Evolutionary conservation across 371 early-diverging fungal species (phyloP), one percentile per base, ranked within the genome.

Genomic region (Rhizopus microsporus): DNA sequence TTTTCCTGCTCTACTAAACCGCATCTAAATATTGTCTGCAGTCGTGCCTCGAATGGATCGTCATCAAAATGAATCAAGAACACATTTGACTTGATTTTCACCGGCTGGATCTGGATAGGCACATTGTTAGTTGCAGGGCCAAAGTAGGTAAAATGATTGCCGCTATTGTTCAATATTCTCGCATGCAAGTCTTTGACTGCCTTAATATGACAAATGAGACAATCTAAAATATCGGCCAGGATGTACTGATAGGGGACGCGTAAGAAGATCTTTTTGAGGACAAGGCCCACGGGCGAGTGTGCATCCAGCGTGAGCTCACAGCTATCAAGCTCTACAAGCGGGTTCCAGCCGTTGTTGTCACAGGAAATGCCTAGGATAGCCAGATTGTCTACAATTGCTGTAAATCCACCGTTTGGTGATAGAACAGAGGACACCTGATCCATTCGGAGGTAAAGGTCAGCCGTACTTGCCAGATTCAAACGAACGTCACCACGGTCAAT

Each of bases 1-100:
- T 64, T 68, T 47, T 66, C 57, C 51, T 81, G 83, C 47, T 85
- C 83, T n/a, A 71, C 68, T 15, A 72, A 38, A 4, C 82, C 80
- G 8, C 59, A 54, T 8, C 54, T 40, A 15, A 73, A 77, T 15
- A 72, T 81, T 2, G 59, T 57, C 3, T 70, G 51, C 16, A 85
- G 51, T 12, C 44, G 56, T 0, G 57, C 59, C 50, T 85, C 85
- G 57, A 85, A 80, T 6, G 74, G 75, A 52, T 75, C 73, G 52
- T 85, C 85, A 7, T 69, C 67, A 30, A 72, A 48, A n/a, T 59
- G 55, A 9, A 80, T 54, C 4, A 50, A 53, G 13, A 68, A 62
- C 13, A 57, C 13, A 7, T 48, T 13, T 1, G 61, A 17, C n/a
- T 35, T 42, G 3, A 68, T 8, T 2, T 34, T 17, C 8, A 71